Evolutionary conservation across 1,284 basidiomycete genomes (phyloP).

Genomic region (Microbotryum scabiosae): DNA sequence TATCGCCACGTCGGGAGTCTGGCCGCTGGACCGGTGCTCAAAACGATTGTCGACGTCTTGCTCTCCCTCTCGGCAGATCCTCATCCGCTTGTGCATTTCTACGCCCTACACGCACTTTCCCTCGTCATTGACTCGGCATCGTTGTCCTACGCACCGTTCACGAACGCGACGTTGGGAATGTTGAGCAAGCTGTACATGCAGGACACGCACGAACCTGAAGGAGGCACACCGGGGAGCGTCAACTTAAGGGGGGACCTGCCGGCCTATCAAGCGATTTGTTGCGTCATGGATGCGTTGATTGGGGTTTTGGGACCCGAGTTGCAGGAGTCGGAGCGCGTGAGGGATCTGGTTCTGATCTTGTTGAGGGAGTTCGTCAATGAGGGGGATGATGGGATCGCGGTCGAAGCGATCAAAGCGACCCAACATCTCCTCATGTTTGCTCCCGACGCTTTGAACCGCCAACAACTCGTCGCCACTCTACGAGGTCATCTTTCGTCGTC

Average conservation of each 20-base stretch:
- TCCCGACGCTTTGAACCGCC: conserved; percentile 68
- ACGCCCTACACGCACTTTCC: conserved; percentile 75
- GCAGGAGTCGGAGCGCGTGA: conserved; percentile 73
- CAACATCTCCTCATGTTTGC: conserved; percentile 97
- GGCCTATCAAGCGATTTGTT: conserved; percentile 81
- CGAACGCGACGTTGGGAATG: conserved; percentile 81
- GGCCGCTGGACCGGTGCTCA: conserved; percentile 84
- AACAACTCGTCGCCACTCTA: conserved; percentile 66
- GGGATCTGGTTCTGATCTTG: conserved; percentile 72
- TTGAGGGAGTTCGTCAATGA: conserved; percentile 66
- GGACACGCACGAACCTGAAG: conserved; percentile 89
- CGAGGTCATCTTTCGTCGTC: conserved; percentile 62
- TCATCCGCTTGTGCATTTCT: conserved; percentile 92
- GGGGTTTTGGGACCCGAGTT: conserved; percentile 93
- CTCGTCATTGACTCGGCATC: conserved; percentile 86
- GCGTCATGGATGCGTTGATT: conserved; percentile 85
- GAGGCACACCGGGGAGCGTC: conserved; percentile 68
- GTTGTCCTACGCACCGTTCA: conserved; percentile 81
- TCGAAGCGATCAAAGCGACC: conserved; percentile 90
- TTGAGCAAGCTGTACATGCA: conserved; percentile 81
- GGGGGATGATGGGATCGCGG: conserved; percentile 75
- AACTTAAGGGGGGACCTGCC: conserved; percentile 87
- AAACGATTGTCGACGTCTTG: conserved; percentile 90
- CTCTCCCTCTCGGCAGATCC: conserved; percentile 94
- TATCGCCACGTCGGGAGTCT: conserved; percentile 88